phyloP scores from a whole-genome alignment of 1,284 basidiomycete species.

The Xerocomus minutiporus region DNA sequence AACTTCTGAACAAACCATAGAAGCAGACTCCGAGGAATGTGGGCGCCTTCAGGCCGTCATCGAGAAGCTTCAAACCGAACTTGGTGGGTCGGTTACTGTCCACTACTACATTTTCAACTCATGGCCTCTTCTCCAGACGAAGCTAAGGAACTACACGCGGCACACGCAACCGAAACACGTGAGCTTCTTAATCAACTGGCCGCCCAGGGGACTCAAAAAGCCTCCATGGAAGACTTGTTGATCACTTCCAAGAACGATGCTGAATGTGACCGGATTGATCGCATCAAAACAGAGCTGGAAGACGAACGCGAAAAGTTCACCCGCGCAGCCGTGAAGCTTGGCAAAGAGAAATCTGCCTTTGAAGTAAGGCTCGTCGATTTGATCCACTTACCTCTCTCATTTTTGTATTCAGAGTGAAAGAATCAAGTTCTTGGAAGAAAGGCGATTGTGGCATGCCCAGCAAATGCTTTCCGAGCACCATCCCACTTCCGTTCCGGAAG shows the following conservation, averaged over 20 bases:
- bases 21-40: slow-evolving; percentile 35
- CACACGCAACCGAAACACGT: slow-evolving; percentile 43
- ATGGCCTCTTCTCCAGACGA: slow-evolving; percentile 36
- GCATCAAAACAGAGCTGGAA: slow-evolving; percentile 55
- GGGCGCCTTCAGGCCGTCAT: slow-evolving; percentile 47
- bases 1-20: slow-evolving; percentile 4
- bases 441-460: slow-evolving; percentile 59
- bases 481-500: slow-evolving; percentile 37
- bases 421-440: slow-evolving; percentile 61
- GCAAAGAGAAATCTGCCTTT: slow-evolving; percentile 59
- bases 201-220: slow-evolving; percentile 35
- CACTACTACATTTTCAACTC: background rate
- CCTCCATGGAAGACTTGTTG: slow-evolving; percentile 45
- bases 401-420: slow-evolving; percentile 50
- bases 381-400: slow-evolving; percentile 3
- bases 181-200: slow-evolving; percentile 50
- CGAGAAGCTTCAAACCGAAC: slow-evolving; percentile 47
- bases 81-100: slow-evolving; percentile 41
- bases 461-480: slow-evolving; percentile 57
- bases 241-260: slow-evolving; percentile 48
- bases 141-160: slow-evolving; percentile 45
- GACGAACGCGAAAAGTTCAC: slow-evolving; percentile 64
- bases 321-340: slow-evolving; percentile 57
- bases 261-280: slow-evolving; percentile 49
- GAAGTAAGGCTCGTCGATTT: slow-evolving; percentile 47